Evolutionary conservation across 2,329 filamentous ascomycete genomes (phyloP).

Genomic region (Claviceps capensis): DNA sequence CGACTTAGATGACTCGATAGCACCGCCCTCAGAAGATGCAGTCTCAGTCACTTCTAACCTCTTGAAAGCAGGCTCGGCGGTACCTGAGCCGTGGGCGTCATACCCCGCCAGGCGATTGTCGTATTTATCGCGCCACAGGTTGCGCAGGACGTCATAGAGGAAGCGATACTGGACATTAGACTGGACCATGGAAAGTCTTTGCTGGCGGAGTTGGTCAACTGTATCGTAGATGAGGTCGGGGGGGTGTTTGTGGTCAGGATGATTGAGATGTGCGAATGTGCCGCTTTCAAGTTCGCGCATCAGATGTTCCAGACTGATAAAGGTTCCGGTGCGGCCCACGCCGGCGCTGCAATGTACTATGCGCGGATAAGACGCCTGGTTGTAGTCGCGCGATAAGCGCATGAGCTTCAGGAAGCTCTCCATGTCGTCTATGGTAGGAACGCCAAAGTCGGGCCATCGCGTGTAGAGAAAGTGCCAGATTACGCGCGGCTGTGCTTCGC

Average conservation of each 20-base stretch:
- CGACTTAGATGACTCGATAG: not conserved
- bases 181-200: conserved; percentile 93
- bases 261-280: conserved; percentile 31
- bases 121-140: conserved; percentile 58
- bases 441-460: conserved; percentile 81
- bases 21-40: conserved; percentile 18
- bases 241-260: conserved; percentile 29
- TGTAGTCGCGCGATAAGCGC: conserved; percentile 46
- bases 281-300: conserved; percentile 69
- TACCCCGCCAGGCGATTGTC: conserved; percentile 20
- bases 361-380: conserved; percentile 48
- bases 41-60: conserved; percentile 35
- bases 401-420: conserved; percentile 57
- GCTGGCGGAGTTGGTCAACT: conserved; percentile 69
- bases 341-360: conserved; percentile 84
- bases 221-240: conserved; percentile 62
- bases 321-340: conserved; percentile 86
- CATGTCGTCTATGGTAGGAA: conserved; percentile 56
- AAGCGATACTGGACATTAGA: conserved; percentile 73
- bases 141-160: conserved; percentile 73
- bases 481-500: conserved; percentile 35
- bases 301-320: conserved; percentile 90
- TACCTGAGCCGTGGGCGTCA: conserved; percentile 20
- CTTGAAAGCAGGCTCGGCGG: conserved; percentile 35
- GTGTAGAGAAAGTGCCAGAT: conserved; percentile 80